phyloP scores from a whole-genome alignment of 352 stramenopile genomes.

The Phytophthora multivora region DNA sequence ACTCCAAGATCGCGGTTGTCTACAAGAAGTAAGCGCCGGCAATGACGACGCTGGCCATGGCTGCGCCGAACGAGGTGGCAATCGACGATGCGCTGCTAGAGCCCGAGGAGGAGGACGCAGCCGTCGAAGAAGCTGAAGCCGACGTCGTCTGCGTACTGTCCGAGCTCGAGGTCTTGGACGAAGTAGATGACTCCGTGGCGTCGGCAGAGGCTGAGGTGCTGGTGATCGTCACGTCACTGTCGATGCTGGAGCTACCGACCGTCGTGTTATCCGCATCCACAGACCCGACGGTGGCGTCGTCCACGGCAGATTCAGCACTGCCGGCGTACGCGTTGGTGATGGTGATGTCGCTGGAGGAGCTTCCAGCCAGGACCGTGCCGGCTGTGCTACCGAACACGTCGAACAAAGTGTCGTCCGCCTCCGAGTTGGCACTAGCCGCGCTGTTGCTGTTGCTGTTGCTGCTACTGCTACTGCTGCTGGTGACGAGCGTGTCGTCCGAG shows the following conservation, averaged over 20 bases:
- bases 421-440: background rate
- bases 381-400: slow-evolving; percentile 13
- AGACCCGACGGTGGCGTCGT: slow-evolving; percentile 43
- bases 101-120: slow-evolving; percentile 20
- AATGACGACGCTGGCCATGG: slow-evolving; percentile 7
- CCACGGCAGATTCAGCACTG: slow-evolving; percentile 13
- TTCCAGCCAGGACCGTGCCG: slow-evolving; percentile 6
- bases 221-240: slow-evolving; percentile 25
- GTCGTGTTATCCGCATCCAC: slow-evolving; percentile 18
- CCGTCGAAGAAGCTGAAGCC: slow-evolving; percentile 19
- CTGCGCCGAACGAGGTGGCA: slow-evolving; percentile 3
- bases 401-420: slow-evolving; percentile 20
- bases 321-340: slow-evolving; percentile 3
- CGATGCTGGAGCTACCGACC: slow-evolving; percentile 16
- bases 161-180: slow-evolving; percentile 18
- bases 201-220: slow-evolving; percentile 18
- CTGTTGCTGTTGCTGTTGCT: background rate
- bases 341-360: slow-evolving; percentile 2
- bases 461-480: background rate
- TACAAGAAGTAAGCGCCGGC: slow-evolving; percentile 24
- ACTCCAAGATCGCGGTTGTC: background rate
- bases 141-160: slow-evolving; percentile 9
- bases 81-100: slow-evolving; percentile 25
- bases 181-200: slow-evolving; percentile 7
- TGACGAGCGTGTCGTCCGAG: background rate